Evolutionary conservation across 345 rosid species (phyloP), one percentile per base, ranked within the genome.

Genomic region (Gossypium australe): DNA sequence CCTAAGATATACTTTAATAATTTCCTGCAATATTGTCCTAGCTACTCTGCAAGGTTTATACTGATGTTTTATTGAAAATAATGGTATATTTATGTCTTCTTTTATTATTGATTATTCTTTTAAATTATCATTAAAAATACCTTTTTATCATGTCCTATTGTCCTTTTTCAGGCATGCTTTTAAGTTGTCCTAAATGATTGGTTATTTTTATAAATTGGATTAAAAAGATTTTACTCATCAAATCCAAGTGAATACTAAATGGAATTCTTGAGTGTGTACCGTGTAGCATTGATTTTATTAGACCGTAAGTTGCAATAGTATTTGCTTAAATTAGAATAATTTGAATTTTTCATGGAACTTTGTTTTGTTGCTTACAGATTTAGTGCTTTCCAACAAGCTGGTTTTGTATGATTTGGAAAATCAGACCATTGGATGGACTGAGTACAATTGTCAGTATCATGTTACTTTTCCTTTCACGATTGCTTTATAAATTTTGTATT

Each of bases 371-470:
- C 67, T 76, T 86, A 86, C 93, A 95, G 99, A 95, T 85, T 87
- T 95, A 76, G 99, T 88, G 34, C 93, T 95, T 67, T 87, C 99
- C 47, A 93, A 93, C 81, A 95, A 95, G 89, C 89, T 95, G 25
- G 96, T 93, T 73, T 63, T 95, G 56, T 95, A 93, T 76, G 99
- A 95, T 85, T 85, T 95, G 2, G 96, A 87, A 75, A 91, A 89
- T 20, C 98, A 90, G 82, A 71, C 17, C 81, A 89, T 95, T 63
- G 98, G 99, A 61, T 95, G 99, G 99, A 93, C 93, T 2, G 96
- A 91, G 45, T 87, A 95, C 82, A 90, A 95, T 83, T 95, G 99
- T 93, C 83, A 91, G 99, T 85, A 68, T 71, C 51, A n/a, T 22
- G 8, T 60, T 48, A 73, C 60, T 56, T 60, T 55, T 43, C 51